Base-by-base conservation (phyloP, 108 stramenopile species). In the Aurantiochytrium sp. region DNA sequence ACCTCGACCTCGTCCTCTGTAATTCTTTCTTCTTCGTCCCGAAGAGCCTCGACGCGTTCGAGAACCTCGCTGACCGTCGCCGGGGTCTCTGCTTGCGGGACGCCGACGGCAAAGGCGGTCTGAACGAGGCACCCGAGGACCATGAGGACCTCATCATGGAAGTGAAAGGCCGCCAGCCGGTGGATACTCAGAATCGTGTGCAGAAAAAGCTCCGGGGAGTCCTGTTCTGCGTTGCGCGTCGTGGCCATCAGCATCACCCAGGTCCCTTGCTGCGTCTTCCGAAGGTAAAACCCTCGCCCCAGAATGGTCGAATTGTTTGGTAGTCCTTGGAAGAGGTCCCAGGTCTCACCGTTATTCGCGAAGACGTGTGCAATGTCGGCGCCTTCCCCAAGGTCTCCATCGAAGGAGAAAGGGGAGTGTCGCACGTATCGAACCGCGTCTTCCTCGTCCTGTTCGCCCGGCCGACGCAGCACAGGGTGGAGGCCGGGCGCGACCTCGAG, bases 231-330 rank as follows among this genome's bases (percentile, higher is more conserved):
- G n/a, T 48, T 39, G 69, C 69, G 69, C 69, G 69, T 2, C n/a
- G 69, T 81, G 48, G 69, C 69, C 69, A 81, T 81, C 5, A 81
- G 69, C 3, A 81, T 81, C 69, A 81, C 69, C 69, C 69, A 81
- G 10, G 69, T 81, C 8, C 69, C 69, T 39, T 81, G 69, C 69
- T 81, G 69, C 24, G 69, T 81, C 69, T 81, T 81, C 8, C 69
- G 69, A 48, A 81, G 69, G n/a, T 81, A 81, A 81, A 81, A 81
- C 10, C 69, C 69, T 27, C 69, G 69, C 37, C 69, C 69, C 0
- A 81, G 69, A 81, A 81, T 81, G 1, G 69, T 81, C n/a, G 69
- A 81, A 22, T 81, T 81, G 45, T 81, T 81, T 30, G 69, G 69
- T 22, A 81, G 45, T 12, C 24, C 69, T 81, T 81, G 69, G 30